Evolutionary conservation across 495 filamentous ascomycete genomes (phyloP).

Genomic region (Hypoxylon perforatum): DNA sequence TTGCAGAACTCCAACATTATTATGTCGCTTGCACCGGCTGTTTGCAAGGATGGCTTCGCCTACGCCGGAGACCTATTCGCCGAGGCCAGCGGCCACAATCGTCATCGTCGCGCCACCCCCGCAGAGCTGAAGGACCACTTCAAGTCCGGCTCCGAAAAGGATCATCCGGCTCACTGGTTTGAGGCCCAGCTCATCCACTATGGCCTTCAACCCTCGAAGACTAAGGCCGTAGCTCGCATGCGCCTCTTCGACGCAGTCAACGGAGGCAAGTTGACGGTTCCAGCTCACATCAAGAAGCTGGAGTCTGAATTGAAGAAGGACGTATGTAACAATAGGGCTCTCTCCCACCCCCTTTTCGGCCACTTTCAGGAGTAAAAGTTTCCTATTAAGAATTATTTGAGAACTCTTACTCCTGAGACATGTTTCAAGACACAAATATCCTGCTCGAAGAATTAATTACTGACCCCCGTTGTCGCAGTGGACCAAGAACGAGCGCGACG

Average conservation of each 20-base stretch:
- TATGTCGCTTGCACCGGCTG: slow-evolving; percentile 48
- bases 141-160: slow-evolving; percentile 49
- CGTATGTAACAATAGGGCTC: no score
- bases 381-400: no score
- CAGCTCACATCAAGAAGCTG: slow-evolving; percentile 48
- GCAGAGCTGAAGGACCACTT: slow-evolving; percentile 61
- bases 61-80: slow-evolving; percentile 57
- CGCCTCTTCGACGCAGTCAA: slow-evolving; percentile 64
- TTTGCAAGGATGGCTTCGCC: slow-evolving; percentile 43
- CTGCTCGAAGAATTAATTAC: no score
- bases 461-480: slow-evolving; percentile 31
- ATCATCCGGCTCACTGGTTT: slow-evolving; percentile 66
- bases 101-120: slow-evolving; percentile 61
- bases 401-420: no score
- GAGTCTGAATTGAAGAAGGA: slow-evolving; percentile 66
- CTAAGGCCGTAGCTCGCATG: slow-evolving; percentile 67
- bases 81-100: slow-evolving; percentile 58
- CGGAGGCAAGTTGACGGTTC: slow-evolving; percentile 55
- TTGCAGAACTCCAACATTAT: neutral
- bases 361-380: no score
- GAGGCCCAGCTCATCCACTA: slow-evolving; percentile 70
- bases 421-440: no score
- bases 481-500: slow-evolving; percentile 57
- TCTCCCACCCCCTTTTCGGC: no score
- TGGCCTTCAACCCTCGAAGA: slow-evolving; percentile 62